A percentile compares a stretch with the other conserved stretches of the same genome.
Conservation (phyloP, 192 early-diverging fungal genomes). For the Gryganskiella cystojenkinii region DNA sequence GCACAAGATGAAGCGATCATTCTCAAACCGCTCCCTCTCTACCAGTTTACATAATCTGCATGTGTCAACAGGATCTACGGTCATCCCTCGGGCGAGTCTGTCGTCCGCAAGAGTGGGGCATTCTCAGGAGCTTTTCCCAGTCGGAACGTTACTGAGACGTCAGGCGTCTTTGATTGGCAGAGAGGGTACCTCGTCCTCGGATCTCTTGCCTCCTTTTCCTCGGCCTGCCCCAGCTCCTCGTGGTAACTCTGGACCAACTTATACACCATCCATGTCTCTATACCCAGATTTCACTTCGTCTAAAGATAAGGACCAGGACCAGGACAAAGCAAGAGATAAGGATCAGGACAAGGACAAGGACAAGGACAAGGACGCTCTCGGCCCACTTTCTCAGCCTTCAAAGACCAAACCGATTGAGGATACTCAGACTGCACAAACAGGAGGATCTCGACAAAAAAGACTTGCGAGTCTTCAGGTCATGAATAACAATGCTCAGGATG, state of each 20-base stretch:
- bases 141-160: conserved; percentile 17
- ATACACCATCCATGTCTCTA: no score
- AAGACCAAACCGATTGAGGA: background rate
- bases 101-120: conserved; percentile 3
- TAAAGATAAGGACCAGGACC: no score
- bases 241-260: no score
- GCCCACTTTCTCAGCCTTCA: no score
- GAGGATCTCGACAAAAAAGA: conserved; percentile 28
- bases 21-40: conserved; percentile 22
- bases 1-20: conserved; percentile 19
- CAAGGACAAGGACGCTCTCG: no score
- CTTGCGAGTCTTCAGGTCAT: conserved; percentile 23
- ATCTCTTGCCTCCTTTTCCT: background rate
- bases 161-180: conserved; percentile 26
- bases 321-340: no score
- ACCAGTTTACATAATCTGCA: conserved; percentile 39
- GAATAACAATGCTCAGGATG: conserved; percentile 1
- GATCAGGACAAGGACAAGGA: no score
- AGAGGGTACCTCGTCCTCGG: background rate
- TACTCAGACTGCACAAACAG: background rate
- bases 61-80: conserved; percentile 1
- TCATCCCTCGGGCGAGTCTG: background rate
- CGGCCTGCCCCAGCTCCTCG: background rate
- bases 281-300: no score
- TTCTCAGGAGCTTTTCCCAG: conserved; percentile 6